Percentiles rank a stretch among this genome's conserved stretches.
These are phyloP conservation scores for Mortierella hygrophila DNA, from an alignment of 192 early-diverging fungal genomes.

Conservation along the genomic window DNA sequence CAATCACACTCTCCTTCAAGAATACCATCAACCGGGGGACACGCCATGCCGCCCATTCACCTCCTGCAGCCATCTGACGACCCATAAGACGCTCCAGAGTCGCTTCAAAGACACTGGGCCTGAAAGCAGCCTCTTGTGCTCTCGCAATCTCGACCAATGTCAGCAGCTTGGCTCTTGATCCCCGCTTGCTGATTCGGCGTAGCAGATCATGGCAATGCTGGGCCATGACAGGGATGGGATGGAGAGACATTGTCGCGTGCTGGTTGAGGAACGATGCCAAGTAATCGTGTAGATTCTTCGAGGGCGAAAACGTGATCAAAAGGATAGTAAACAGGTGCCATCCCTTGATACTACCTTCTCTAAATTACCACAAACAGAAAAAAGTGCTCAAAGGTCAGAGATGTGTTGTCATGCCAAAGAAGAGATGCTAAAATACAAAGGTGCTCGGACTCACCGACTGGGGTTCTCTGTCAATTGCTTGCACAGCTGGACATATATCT, in stretches of 20 bases:
- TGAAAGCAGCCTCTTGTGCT: conserved; percentile 84
- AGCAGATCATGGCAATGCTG: conserved; percentile 69
- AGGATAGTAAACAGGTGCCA: conserved; percentile 90
- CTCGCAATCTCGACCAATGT: conserved; percentile 79
- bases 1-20: conserved; percentile 78
- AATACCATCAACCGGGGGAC: conserved; percentile 89
- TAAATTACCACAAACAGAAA: conserved; percentile 14
- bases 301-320: conserved; percentile 90
- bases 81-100: conserved; percentile 90
- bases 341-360: conserved; percentile 80
- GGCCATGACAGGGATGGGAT: conserved; percentile 65
- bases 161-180: conserved; percentile 83
- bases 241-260: conserved; percentile 64
- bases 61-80: conserved; percentile 57
- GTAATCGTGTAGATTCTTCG: conserved; percentile 89
- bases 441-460: conserved; percentile 55
- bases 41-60: conserved; percentile 62
- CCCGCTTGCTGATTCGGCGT: conserved; percentile 78
- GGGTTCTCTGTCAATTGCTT: conserved; percentile 90
- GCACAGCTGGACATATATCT: conserved; percentile 94
- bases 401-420: not conserved
- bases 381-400: not conserved
- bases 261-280: conserved; percentile 82
- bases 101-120: conserved; percentile 91
- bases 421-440: not conserved